Conservation (phyloP, 257 asterid species). For the Prunella vulgaris region DNA sequence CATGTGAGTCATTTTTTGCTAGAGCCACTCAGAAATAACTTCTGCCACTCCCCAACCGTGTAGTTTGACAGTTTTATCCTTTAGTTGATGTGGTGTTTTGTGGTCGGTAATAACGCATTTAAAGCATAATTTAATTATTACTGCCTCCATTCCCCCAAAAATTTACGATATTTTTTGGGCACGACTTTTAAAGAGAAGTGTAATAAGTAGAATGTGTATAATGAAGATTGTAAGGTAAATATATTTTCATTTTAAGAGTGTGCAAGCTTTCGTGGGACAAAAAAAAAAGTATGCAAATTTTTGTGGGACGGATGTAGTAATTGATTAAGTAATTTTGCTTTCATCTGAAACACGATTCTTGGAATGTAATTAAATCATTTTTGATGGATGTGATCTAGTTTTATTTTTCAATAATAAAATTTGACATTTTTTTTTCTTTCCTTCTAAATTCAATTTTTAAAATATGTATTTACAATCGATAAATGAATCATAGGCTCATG, state of each 20-base stretch:
- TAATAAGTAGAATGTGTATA: too few species aligned
- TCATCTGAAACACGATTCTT: too few species aligned
- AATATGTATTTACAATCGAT: neutral
- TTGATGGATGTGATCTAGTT: neutral
- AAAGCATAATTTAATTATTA: neutral
- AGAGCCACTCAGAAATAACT: slow-evolving; percentile 13
- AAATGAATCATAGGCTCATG: neutral
- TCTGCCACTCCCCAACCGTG: neutral
- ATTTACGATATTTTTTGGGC: too few species aligned
- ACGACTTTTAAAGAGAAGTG: too few species aligned
- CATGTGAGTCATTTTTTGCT: slow-evolving; percentile 2
- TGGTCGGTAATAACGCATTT: neutral
- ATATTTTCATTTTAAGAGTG: too few species aligned
- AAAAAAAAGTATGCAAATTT: too few species aligned
- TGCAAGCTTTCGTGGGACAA: too few species aligned
- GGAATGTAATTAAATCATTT: too few species aligned
- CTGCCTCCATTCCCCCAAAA: too few species aligned
- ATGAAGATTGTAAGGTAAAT: too few species aligned
- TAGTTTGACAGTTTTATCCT: slow-evolving; percentile 8
- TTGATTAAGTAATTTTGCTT: too few species aligned
- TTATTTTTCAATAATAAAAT: neutral
- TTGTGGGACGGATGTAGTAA: too few species aligned
- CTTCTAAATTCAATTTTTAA: neutral
- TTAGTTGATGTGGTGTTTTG: neutral
- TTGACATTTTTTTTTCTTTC: neutral